Evolutionary conservation across 371 early-diverging fungal species (phyloP).

Genomic region (Circinella minor): DNA sequence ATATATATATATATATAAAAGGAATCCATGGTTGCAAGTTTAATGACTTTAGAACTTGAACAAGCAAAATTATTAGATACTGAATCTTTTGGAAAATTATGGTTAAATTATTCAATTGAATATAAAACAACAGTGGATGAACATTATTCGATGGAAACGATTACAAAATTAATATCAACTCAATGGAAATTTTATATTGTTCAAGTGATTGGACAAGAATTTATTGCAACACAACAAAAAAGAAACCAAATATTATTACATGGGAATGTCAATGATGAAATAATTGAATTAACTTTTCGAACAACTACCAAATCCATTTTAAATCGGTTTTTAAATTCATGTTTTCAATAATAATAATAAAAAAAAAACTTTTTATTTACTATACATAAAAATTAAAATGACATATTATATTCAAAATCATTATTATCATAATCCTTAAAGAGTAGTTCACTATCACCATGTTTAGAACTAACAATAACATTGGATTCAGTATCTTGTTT

Average conservation of each 20-base stretch:
- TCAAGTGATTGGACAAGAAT: conserved; percentile 39
- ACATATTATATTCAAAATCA: too few species aligned
- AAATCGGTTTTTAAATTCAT: neutral
- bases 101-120: conserved; percentile 29
- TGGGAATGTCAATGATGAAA: conserved; percentile 1
- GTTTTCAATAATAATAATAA: neutral
- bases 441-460: conserved; percentile 21
- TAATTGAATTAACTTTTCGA: neutral
- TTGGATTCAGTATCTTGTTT: conserved; percentile 17
- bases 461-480: conserved; percentile 22
- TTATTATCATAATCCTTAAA: conserved; percentile 8
- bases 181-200: conserved; percentile 29
- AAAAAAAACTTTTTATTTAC: too few species aligned
- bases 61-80: conserved; percentile 18
- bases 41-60: conserved; percentile 29
- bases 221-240: conserved; percentile 26
- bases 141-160: conserved; percentile 16
- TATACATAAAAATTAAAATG: too few species aligned
- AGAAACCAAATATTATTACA: neutral
- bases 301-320: neutral
- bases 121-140: conserved; percentile 7
- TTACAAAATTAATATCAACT: conserved; percentile 8
- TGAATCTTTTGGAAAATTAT: conserved; percentile 32
- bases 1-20: neutral
- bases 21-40: conserved; percentile 28